These are phyloP conservation scores for Phialocephala sp. DNA, from an alignment of 2,329 filamentous ascomycete genomes.

Conservation along the genomic window DNA sequence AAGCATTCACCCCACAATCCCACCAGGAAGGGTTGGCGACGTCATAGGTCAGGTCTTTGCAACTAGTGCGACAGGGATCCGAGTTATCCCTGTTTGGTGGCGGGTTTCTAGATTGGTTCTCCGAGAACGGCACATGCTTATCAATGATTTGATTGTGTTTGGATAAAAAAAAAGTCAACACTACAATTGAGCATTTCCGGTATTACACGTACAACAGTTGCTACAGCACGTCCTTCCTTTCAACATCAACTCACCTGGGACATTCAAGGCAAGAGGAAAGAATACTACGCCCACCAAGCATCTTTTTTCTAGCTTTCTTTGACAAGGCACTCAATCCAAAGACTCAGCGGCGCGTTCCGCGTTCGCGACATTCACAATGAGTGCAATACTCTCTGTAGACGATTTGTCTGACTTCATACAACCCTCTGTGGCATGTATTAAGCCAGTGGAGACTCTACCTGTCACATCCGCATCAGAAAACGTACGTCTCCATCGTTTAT, in stretches of 20 bases:
- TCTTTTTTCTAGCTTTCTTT: neutral
- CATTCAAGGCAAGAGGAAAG: neutral
- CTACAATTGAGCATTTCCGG: neutral
- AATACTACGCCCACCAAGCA: neutral
- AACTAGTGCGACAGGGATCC: no score
- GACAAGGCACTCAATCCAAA: neutral
- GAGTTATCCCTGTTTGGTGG: neutral
- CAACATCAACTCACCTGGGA: neutral
- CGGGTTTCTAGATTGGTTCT: neutral
- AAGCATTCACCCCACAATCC: neutral
- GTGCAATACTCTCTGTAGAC: slow-evolving; percentile 94
- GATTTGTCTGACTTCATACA: slow-evolving; percentile 99
- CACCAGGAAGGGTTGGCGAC: slow-evolving; percentile 2
- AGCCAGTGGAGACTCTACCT: slow-evolving; percentile 87
- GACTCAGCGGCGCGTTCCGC: slow-evolving; percentile 12
- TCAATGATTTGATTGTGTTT: neutral
- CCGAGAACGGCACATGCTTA: neutral
- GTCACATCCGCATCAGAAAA: slow-evolving; percentile 50
- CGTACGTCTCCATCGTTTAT: slow-evolving; percentile 43
- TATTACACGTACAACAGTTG: neutral
- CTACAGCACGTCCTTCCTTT: neutral
- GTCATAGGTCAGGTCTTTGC: neutral
- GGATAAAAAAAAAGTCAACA: slow-evolving; percentile 9
- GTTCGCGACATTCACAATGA: slow-evolving; percentile 65
- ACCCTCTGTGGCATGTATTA: slow-evolving; percentile 76